Base-by-base conservation (phyloP, 441 rosid species). In the Bruguiera hainesii region DNA sequence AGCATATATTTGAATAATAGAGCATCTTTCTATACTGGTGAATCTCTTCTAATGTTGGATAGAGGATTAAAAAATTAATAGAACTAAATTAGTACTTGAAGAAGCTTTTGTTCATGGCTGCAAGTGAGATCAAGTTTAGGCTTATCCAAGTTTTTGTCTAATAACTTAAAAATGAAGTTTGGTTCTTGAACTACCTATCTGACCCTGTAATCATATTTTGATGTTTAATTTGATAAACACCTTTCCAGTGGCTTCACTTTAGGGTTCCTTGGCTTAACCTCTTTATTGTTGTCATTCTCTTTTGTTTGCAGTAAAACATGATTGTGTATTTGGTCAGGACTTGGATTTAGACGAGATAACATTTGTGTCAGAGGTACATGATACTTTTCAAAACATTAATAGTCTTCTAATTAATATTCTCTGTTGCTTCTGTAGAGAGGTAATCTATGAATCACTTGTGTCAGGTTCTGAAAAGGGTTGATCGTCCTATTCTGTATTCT, bases 301-400 rank as follows among this genome's bases (percentile, higher is more conserved):
- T 39, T 48, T 35, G 42, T 62, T 61, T 81, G 74, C 77, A 93
- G 98, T 91, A 7, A 93, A 93, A 76, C 85, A 91, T 71, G 97
- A 93, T 74, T 91, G 96, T 50, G 86, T 85, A 58, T 93, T 93
- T 79, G 96, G 98, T 25, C 82, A 77, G 61, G 97, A 91, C 82
- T 81, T 87, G 76, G 88, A 91, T 65, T 13, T 88, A 72, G 83
- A 79, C 56, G 96, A 89, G 84, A 88, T 89, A 60, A 80, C 75
- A 49, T 67, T 62, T 72, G 96, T 91, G 29, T 94, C 97, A 19
- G 89, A 84, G 90, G 96, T 90, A 82, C 13, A 18, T 46, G 56
- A 13, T 20, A 11, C 7, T 66, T 59, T 29, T 57, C 35, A 37
- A 25, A 39, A 35, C 37, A 35, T 19, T 20, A 52, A 64, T 37